These are phyloP conservation scores for Hypocrella siamensis DNA, from an alignment of 2,329 filamentous ascomycete genomes.

Conservation along the genomic window DNA sequence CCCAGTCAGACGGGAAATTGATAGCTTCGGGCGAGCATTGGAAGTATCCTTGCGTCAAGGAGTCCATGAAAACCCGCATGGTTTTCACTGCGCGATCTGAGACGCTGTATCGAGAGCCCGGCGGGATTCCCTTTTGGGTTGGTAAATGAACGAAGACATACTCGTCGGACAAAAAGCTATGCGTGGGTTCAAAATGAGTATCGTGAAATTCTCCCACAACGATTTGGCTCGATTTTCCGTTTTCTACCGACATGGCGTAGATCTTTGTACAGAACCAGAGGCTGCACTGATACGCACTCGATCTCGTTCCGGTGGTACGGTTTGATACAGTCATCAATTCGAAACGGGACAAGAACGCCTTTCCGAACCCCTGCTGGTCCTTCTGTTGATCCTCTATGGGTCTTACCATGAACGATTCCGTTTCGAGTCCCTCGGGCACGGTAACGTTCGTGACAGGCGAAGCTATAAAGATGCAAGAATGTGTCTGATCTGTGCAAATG, in stretches of 20 bases:
- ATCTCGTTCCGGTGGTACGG: conserved; percentile 6
- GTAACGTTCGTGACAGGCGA: conserved; percentile 13
- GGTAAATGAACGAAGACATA: conserved; percentile 17
- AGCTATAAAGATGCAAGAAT: conserved; percentile 15
- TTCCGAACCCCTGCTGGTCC: conserved; percentile 6
- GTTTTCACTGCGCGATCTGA: conserved; percentile 14
- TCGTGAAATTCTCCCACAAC: conserved; percentile 14
- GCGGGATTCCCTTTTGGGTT: conserved; percentile 9
- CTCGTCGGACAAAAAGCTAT: conserved; percentile 12
- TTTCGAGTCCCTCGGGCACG: conserved; percentile 6
- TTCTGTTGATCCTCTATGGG: conserved; percentile 6
- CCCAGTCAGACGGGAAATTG: conserved; percentile 21
- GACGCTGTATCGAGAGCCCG: conserved; percentile 14
- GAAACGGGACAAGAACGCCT: conserved; percentile 18
- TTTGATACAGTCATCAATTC: conserved; percentile 16
- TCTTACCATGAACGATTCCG: conserved; percentile 14
- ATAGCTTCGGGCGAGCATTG: conserved; percentile 11
- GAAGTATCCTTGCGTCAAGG: conserved; percentile 15
- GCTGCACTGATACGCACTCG: conserved; percentile 15
- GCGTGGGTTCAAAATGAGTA: conserved; percentile 11
- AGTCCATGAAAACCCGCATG: conserved; percentile 16
- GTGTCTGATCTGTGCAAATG: conserved; percentile 7
- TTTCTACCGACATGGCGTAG: conserved; percentile 12
- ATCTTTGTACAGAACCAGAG: conserved; percentile 22
- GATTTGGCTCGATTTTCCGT: conserved; percentile 12